Evolutionary conservation across 2,329 filamentous ascomycete species (phyloP).

Genomic region (Paraphaeosphaeria sporulosa): DNA sequence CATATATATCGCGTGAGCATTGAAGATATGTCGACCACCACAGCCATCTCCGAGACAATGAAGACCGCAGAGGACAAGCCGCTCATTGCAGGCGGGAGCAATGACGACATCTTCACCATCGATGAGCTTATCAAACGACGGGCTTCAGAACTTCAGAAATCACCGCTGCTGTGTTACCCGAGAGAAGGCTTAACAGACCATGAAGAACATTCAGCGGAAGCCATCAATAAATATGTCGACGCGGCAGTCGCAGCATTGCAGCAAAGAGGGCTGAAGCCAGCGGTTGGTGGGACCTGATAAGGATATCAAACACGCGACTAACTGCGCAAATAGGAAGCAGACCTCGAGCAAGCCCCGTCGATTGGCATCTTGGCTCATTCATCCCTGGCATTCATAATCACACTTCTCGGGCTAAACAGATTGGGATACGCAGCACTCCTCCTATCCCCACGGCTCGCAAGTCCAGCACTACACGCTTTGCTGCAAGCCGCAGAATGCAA

Average conservation of each 20-base stretch:
- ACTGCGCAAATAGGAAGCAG: slow-evolving; percentile 23
- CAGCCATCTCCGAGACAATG: slow-evolving; percentile 23
- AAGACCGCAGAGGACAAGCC: slow-evolving; percentile 19
- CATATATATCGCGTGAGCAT: not conserved
- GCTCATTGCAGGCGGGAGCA: slow-evolving; percentile 9
- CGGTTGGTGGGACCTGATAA: slow-evolving; percentile 20
- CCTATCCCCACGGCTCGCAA: slow-evolving; percentile 62
- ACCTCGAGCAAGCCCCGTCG: slow-evolving; percentile 27
- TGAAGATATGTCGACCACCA: not conserved
- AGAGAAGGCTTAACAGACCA: slow-evolving; percentile 31
- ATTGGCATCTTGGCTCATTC: slow-evolving; percentile 62
- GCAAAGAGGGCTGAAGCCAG: slow-evolving; percentile 28
- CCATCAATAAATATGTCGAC: slow-evolving; percentile 35
- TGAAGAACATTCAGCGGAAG: slow-evolving; percentile 35
- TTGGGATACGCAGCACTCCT: slow-evolving; percentile 64
- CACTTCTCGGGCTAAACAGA: slow-evolving; percentile 62
- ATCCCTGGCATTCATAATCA: slow-evolving; percentile 63
- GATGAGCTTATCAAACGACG: slow-evolving; percentile 36
- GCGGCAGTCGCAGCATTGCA: slow-evolving; percentile 31
- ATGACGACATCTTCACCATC: slow-evolving; percentile 30
- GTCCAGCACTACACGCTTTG: slow-evolving; percentile 59
- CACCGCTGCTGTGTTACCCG: slow-evolving; percentile 33
- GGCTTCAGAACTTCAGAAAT: slow-evolving; percentile 25
- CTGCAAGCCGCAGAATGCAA: slow-evolving; percentile 35
- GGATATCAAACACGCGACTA: not conserved